Conservation (phyloP, 148 eudicot species). For the Rhododendron simsii region DNA sequence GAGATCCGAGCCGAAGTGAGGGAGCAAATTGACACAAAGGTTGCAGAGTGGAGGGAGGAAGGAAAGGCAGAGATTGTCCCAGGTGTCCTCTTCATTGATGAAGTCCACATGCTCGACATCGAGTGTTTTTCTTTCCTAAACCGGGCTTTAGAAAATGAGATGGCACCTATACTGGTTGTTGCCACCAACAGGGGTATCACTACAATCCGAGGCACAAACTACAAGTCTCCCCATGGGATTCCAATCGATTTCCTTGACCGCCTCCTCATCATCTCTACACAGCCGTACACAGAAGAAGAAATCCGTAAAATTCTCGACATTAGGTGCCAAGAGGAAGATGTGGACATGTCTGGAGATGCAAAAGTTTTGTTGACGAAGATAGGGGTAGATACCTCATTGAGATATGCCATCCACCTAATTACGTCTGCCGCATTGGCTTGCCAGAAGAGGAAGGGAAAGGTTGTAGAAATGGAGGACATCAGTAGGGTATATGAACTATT, state of each 20-base stretch:
- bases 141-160: slow-evolving; percentile 91
- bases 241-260: slow-evolving; percentile 92
- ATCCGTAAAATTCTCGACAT: slow-evolving; percentile 81
- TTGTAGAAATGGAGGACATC: slow-evolving; percentile 88
- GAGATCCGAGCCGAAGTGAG: slow-evolving; percentile 91
- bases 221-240: slow-evolving; percentile 91
- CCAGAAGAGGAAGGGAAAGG: slow-evolving; percentile 73
- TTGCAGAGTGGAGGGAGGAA: slow-evolving; percentile 97
- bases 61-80: slow-evolving; percentile 96
- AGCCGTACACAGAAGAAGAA: slow-evolving; percentile 85
- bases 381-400: slow-evolving; percentile 76
- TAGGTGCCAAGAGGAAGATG: slow-evolving; percentile 88
- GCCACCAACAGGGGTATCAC: slow-evolving; percentile 95
- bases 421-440: slow-evolving; percentile 84
- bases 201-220: slow-evolving; percentile 83
- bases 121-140: slow-evolving; percentile 96
- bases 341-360: slow-evolving; percentile 90
- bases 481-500: slow-evolving; percentile 81
- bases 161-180: slow-evolving; percentile 92
- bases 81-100: slow-evolving; percentile 95
- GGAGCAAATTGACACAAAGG: slow-evolving; percentile 94
- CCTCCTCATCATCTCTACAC: slow-evolving; percentile 79
- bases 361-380: slow-evolving; percentile 75
- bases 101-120: slow-evolving; percentile 94
- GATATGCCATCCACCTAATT: slow-evolving; percentile 84